These are phyloP conservation scores for Mycoemilia scoparia DNA, from an alignment of 192 early-diverging fungal species.

Conservation along the genomic window DNA sequence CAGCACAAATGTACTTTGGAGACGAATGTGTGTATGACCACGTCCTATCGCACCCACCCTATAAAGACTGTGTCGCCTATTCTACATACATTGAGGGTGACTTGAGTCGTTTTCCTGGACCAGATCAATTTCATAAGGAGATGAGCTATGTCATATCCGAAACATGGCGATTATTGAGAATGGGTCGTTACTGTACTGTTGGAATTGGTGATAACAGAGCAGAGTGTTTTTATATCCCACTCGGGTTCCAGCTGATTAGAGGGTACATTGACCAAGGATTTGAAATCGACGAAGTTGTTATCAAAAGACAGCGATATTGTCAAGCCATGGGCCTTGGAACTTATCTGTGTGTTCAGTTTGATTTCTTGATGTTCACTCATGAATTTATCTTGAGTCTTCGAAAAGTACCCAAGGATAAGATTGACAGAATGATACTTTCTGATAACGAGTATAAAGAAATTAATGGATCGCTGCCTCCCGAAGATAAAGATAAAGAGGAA, in stretches of 20 bases:
- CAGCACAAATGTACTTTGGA: constrained; percentile 46
- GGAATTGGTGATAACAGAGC: constrained; percentile 88
- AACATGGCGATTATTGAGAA: constrained; percentile 53
- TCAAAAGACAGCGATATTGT: constrained; percentile 78
- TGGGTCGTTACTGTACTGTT: constrained; percentile 50
- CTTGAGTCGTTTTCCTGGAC: constrained; percentile 52
- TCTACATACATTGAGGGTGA: constrained; percentile 79
- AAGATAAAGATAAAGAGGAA: constrained; percentile 2
- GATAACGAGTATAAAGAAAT: constrained; percentile 6
- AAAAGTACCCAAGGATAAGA: constrained; percentile 35
- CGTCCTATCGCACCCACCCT: constrained; percentile 81
- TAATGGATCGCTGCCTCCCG: constrained; percentile 6
- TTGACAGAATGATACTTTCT: constrained; percentile 32
- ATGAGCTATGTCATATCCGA: constrained; percentile 54
- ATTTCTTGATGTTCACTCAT: constrained; percentile 87
- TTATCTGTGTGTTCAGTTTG: constrained; percentile 72
- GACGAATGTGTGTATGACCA: constrained; percentile 65
- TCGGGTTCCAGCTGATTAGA: constrained; percentile 65
- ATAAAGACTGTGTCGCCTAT: constrained; percentile 82
- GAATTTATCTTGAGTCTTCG: constrained; percentile 75
- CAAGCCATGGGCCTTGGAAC: constrained; percentile 73
- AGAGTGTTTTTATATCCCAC: constrained; percentile 76
- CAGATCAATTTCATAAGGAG: constrained; percentile 53
- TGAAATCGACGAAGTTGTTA: constrained; percentile 72
- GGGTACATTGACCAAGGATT: constrained; percentile 70